phyloP scores from a whole-genome alignment of 805 yeast genomes.

The Kluyveromyces starmeri region DNA sequence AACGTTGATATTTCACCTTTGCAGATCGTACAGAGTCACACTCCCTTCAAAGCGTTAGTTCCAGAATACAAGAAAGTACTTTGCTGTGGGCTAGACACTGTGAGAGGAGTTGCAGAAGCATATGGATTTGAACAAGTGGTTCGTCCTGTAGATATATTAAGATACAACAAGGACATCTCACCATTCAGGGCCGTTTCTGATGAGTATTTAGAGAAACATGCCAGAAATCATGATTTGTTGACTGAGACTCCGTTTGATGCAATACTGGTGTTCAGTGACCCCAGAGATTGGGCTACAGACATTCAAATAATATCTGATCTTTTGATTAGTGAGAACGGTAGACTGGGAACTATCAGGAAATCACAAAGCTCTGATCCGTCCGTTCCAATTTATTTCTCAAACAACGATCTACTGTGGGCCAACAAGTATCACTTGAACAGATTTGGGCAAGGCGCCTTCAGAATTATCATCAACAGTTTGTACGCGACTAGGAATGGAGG shows the following conservation, averaged over 20 bases:
- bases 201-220: slow-evolving; percentile 35
- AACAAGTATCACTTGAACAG: slow-evolving; percentile 70
- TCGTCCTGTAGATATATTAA: slow-evolving; percentile 63
- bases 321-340: slow-evolving; percentile 54
- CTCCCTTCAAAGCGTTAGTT: slow-evolving; percentile 64
- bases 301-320: slow-evolving; percentile 68
- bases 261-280: slow-evolving; percentile 76
- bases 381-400: slow-evolving; percentile 70
- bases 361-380: slow-evolving; percentile 35
- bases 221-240: slow-evolving; percentile 19
- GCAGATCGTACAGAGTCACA: slow-evolving; percentile 80
- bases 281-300: slow-evolving; percentile 83
- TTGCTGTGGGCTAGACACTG: slow-evolving; percentile 67
- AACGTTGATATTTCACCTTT: slow-evolving; percentile 37
- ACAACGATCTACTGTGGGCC: slow-evolving; percentile 82
- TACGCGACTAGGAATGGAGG: slow-evolving; percentile 47
- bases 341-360: slow-evolving; percentile 50
- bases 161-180: slow-evolving; percentile 47
- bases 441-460: slow-evolving; percentile 86
- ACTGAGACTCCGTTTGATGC: slow-evolving; percentile 51
- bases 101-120: slow-evolving; percentile 60
- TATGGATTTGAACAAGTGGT: slow-evolving; percentile 77
- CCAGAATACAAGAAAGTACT: slow-evolving; percentile 51
- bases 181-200: slow-evolving; percentile 73
- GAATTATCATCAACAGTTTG: slow-evolving; percentile 51